Evolutionary conservation across 78 protist genomes (phyloP), one percentile per base, ranked within the genome.

Genomic region (Dictyostelium firmibasis): DNA sequence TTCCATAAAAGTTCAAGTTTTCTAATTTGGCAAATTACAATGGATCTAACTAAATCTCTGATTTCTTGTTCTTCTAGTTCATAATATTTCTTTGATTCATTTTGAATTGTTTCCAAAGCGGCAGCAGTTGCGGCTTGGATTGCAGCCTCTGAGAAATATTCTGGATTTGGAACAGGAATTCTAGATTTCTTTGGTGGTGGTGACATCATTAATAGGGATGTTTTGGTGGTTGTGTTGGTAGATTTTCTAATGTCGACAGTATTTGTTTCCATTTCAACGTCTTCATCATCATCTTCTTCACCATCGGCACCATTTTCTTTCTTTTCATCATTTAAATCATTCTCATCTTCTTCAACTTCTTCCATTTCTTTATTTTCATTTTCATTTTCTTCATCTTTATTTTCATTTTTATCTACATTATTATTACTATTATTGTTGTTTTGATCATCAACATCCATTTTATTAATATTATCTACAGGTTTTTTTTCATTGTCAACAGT

Each of bases 81-180:
- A 25, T 27, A 57, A 14, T 64, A 33, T 23, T n/a, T 91, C 85
- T 92, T 92, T 29, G 96, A 84, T 35, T 92, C 86, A 38, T 11
- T 50, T 9, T 70, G 31, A 33, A 91, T 91, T 31, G 78, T 78
- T 25, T 69, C 70, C 1, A 92, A 44, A 7, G 95, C 95, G 9
- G 89, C 91, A 70, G 67, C 74, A 5, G 91, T 60, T n/a, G 95
- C 92, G 0, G 85, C 84, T 44, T 75, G 95, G 18, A 84, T 84
- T 1, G 36, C 70, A 23, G 95, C 38, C 29, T 78, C 91, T 14
- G 84, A 83, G 36, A 92, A 43, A 57, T 57, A 29, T 70, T 84
- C 81, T 33, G 47, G 50, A 69, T 70, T 75, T 69, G 50, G 38
- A 13, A 16, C 50, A 25, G 81, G 36, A n/a, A 31, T 38, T 35